Conservation (phyloP, 768 basidiomycete genomes). For the Kwoniella dendrophila region DNA sequence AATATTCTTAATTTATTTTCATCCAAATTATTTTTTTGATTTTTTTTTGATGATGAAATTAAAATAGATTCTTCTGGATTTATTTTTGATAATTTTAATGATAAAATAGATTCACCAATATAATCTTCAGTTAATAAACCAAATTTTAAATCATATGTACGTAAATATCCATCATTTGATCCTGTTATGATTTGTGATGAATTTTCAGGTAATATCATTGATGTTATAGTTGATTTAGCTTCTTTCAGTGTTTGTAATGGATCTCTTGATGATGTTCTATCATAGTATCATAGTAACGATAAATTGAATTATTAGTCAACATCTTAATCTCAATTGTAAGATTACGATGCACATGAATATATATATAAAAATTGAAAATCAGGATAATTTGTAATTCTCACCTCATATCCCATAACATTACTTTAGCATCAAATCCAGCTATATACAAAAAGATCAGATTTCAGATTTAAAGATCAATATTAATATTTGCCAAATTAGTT, state of each 20-base stretch:
- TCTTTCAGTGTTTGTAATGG: constrained; percentile 72
- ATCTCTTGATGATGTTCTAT: constrained; percentile 72
- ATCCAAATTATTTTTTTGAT: not conserved
- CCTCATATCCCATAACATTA: constrained; percentile 91
- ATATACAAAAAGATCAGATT: not conserved
- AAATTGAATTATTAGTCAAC: too few relatives aligned
- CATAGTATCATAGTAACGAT: too few relatives aligned
- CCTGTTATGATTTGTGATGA: constrained; percentile 70
- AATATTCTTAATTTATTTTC: constrained; percentile 85
- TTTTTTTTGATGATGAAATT: constrained; percentile 61
- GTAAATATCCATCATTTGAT: constrained; percentile 86
- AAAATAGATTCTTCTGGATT: constrained; percentile 69
- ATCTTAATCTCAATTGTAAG: not conserved
- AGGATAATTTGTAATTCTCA: constrained; percentile 54
- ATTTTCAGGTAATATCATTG: constrained; percentile 54
- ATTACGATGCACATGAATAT: not conserved
- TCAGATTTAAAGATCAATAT: too few relatives aligned
- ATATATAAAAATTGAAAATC: not conserved
- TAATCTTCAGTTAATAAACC: constrained; percentile 87
- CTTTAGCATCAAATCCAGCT: constrained; percentile 92
- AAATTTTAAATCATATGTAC: constrained; percentile 92
- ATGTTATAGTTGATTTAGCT: constrained; percentile 44
- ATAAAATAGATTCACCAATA: constrained; percentile 85
- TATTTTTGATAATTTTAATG: constrained; percentile 68
- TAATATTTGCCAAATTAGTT: not conserved